Conservation (phyloP, 2,329 filamentous ascomycete species). For the Pyricularia sp. region DNA sequence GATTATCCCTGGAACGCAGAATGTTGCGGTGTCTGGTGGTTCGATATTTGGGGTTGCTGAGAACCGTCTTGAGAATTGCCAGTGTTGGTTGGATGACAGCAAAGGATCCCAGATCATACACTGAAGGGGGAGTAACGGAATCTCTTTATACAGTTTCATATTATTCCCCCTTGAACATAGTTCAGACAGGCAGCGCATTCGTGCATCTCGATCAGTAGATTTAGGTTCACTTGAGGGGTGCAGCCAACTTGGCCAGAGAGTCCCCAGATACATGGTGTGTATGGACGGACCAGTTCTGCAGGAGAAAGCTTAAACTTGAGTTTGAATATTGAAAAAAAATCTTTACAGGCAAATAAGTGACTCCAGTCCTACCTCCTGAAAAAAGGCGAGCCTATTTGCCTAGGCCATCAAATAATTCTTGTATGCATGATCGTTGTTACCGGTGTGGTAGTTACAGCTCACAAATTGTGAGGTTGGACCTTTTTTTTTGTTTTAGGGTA, state of each 20-base stretch:
- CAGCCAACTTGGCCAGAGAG: neutral
- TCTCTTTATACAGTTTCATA: neutral
- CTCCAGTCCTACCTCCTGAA: neutral
- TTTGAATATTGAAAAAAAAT: neutral
- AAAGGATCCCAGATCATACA: neutral
- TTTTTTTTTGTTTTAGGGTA: neutral
- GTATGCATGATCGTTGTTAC: neutral
- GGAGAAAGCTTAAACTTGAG: neutral
- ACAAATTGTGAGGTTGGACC: neutral
- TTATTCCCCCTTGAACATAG: neutral
- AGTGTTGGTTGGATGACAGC: neutral
- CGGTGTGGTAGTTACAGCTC: neutral
- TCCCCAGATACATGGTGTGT: neutral
- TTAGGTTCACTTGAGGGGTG: neutral
- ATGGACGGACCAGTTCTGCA: neutral
- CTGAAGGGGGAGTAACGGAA: neutral
- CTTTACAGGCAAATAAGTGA: neutral
- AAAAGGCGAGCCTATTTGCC: neutral
- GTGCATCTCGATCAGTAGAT: neutral
- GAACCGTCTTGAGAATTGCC: neutral
- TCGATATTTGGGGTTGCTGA: neutral
- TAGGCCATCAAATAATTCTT: neutral
- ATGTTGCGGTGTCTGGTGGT: neutral
- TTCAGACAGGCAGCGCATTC: neutral
- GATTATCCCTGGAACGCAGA: neutral